Evolutionary conservation across 2,329 filamentous ascomycete species (phyloP), one percentile per base, ranked within the genome.

Genomic region (Ophiostoma ulmi): DNA sequence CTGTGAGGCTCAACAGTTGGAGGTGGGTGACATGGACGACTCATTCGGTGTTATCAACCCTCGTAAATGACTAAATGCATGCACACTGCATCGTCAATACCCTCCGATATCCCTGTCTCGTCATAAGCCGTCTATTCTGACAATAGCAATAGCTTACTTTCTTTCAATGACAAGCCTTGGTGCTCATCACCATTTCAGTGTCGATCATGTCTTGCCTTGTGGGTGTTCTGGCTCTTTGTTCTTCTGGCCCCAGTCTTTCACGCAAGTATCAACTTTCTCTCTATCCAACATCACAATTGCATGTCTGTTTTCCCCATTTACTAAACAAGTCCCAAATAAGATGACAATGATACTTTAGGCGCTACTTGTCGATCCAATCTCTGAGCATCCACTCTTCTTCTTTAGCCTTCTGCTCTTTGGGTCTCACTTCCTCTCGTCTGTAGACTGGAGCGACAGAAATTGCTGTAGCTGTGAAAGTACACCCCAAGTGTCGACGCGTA

Each of bases 301-400:
- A 26, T 13, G 52, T 31, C 22, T 31, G 52, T 26, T 17, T 58
- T 58, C 11, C 7, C 22, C 52, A 58, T 58, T 58, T 58, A 2
- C 52, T 20, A 48, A 39, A 11, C 17, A 20, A 48, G 17, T 48
- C 17, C 5, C 8, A 48, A 48, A 20, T 20, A 17, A 55, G 26
- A 55, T 55, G 22, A 26, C 17, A 26, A 55, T 11, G 7, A 26
- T 58, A 26, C 26, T 26, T 55, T 55, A 26, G n/a, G 58, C 55
- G 55, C 58, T 63, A 63, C 58, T 63, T 63, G 58, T 63, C 58
- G 58, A 63, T 63, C 58, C 58, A 63, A 63, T 63, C 52, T 58
- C 52, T 58, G n/a, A 58, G 52, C 52, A 22, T 58, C 52, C 52
- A 58, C 52, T 58, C 3, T 8, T 26, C 52, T 26, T 14, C 22